These are phyloP conservation scores for Colletotrichum phormii DNA, from an alignment of 2,329 filamentous ascomycete species.

Conservation along the genomic window DNA sequence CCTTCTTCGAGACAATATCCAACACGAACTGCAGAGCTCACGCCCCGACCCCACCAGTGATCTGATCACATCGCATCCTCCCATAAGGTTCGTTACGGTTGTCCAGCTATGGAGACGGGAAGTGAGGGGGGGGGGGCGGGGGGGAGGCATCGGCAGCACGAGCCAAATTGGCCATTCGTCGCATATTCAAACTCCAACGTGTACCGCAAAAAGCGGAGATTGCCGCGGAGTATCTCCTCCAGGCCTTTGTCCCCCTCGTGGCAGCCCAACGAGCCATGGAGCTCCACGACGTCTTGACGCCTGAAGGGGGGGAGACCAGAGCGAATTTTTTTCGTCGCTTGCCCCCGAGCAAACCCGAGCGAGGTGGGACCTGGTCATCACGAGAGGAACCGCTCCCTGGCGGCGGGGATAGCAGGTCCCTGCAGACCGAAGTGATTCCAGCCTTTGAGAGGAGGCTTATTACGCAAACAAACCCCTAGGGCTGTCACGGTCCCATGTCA, in stretches of 20 bases:
- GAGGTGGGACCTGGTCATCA: conserved; percentile 16
- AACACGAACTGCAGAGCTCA: conserved; percentile 21
- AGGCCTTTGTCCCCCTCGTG: conserved; percentile 20
- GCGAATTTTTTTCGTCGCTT: neutral
- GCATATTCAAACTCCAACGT: neutral
- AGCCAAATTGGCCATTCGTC: neutral
- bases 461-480: conserved; percentile 22
- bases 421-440: conserved; percentile 26
- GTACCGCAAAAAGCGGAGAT: conserved; percentile 15
- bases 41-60: conserved; percentile 20
- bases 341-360: conserved; percentile 28
- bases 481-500: neutral
- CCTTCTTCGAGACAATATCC: conserved; percentile 10
- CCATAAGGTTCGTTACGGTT: conserved; percentile 1
- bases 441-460: conserved; percentile 16
- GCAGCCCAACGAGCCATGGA: conserved; percentile 31
- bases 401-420: conserved; percentile 4
- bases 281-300: conserved; percentile 5
- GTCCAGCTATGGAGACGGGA: neutral
- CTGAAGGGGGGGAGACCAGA: neutral
- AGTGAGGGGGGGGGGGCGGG: neutral
- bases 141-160: neutral
- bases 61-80: conserved; percentile 23
- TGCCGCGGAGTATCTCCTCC: conserved; percentile 7
- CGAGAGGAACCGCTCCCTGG: neutral